A percentile compares a stretch with the other conserved stretches of the same genome.
Evolutionary conservation across 1,284 basidiomycete species (phyloP).

Genomic region (Puccinia hordei): DNA sequence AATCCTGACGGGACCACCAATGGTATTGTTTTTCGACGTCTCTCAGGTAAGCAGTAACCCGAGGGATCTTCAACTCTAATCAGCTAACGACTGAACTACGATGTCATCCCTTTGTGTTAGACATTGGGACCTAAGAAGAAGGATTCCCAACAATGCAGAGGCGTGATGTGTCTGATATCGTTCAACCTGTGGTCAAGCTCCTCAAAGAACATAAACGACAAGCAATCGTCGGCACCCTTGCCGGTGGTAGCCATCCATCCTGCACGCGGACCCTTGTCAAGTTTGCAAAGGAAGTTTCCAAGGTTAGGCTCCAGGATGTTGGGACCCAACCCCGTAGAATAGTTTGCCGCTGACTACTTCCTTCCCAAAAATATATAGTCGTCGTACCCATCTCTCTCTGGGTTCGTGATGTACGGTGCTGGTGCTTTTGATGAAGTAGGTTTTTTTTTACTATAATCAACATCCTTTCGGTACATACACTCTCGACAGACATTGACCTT

Average conservation of each 20-base stretch:
- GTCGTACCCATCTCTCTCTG: conserved; percentile 24
- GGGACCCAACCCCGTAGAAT: background rate
- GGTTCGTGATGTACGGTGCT: conserved; percentile 6
- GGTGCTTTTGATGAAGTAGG: conserved; percentile 17
- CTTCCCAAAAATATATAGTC: background rate
- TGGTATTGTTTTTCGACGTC: conserved; percentile 25
- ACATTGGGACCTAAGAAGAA: conserved; percentile 14
- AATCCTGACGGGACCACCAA: conserved; percentile 32
- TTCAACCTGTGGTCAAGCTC: background rate
- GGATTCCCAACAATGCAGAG: background rate
- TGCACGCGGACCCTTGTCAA: conserved; percentile 17
- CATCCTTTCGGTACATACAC: background rate
- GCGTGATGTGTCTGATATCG: conserved; percentile 1
- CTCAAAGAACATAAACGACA: conserved; percentile 18
- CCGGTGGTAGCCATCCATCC: conserved; percentile 1
- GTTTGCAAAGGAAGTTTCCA: conserved; percentile 8
- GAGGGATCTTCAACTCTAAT: background rate
- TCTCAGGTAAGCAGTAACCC: conserved; percentile 6
- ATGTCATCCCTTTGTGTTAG: background rate
- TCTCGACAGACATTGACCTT: background rate
- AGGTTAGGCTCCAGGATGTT: background rate
- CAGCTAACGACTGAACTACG: background rate
- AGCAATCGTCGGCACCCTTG: conserved; percentile 15
- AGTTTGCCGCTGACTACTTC: background rate
- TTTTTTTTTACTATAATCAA: too few species aligned